phyloP scores from a whole-genome alignment of 805 yeast species.

The Suhomyces kilbournensis region DNA sequence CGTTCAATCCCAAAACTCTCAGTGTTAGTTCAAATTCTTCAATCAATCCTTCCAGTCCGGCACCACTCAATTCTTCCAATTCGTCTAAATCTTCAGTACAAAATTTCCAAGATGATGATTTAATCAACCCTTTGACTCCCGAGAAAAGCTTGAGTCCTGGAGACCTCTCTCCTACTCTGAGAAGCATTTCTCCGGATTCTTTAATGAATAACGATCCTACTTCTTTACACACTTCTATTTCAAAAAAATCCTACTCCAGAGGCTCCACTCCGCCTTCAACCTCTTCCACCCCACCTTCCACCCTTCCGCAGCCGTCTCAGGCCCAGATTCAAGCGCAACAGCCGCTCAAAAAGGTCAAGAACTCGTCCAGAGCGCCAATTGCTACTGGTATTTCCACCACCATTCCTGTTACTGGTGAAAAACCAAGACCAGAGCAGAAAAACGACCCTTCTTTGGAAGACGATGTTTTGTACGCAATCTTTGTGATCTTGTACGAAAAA shows the following conservation, averaged over 20 bases:
- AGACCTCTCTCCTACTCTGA: slow-evolving; percentile 33
- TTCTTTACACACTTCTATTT: slow-evolving; percentile 3
- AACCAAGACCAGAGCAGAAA: slow-evolving; percentile 67
- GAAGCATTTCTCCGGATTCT: slow-evolving; percentile 44
- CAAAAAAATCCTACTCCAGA: slow-evolving; percentile 21
- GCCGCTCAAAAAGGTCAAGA: slow-evolving; percentile 31
- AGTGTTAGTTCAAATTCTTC: slow-evolving; percentile 6
- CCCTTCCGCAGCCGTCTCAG: slow-evolving; percentile 6
- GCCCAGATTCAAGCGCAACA: slow-evolving; percentile 4
- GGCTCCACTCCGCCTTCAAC: slow-evolving; percentile 30
- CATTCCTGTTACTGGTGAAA: slow-evolving; percentile 73
- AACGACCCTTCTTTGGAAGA: slow-evolving; percentile 62
- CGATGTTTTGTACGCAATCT: slow-evolving; percentile 72
- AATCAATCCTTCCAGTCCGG: background rate
- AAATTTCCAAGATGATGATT: slow-evolving; percentile 3
- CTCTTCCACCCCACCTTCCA: slow-evolving; percentile 3
- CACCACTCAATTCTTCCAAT: background rate
- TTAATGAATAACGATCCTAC: slow-evolving; percentile 26
- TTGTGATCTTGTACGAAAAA: slow-evolving; percentile 63
- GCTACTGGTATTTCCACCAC: slow-evolving; percentile 76
- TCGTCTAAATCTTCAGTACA: background rate
- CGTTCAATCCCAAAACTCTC: slow-evolving; percentile 33
- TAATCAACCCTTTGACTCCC: slow-evolving; percentile 21
- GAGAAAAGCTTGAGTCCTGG: slow-evolving; percentile 27
- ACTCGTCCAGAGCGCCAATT: slow-evolving; percentile 46